Evolutionary conservation across 164 flowering plant genomes (phyloP).

Genomic region (Hamamelis virginiana): DNA sequence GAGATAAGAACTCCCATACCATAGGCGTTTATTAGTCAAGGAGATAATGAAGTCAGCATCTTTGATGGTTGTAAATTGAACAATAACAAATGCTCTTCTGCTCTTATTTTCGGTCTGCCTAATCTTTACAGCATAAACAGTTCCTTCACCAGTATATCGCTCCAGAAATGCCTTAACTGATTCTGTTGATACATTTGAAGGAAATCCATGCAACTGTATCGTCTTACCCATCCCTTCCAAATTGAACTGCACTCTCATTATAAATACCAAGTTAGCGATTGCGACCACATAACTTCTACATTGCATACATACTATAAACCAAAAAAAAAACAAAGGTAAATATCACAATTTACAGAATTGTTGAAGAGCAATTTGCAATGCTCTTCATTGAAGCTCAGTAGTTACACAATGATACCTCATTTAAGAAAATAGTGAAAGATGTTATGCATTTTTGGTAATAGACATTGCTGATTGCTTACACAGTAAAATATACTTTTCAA

Average conservation of each 20-base stretch:
- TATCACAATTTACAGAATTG: background rate
- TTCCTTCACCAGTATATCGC: slow-evolving; percentile 45
- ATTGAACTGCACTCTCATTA: slow-evolving; percentile 1
- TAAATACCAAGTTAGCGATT: slow-evolving; percentile 6
- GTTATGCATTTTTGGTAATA: no score
- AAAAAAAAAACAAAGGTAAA: background rate
- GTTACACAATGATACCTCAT: no score
- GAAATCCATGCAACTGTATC: slow-evolving; percentile 60
- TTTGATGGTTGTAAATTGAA: slow-evolving; percentile 47
- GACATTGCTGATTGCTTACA: no score
- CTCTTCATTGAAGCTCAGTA: no score
- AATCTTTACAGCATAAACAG: slow-evolving; percentile 53
- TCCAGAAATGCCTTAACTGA: slow-evolving; percentile 51
- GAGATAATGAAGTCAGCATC: slow-evolving; percentile 38
- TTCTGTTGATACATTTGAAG: slow-evolving; percentile 34
- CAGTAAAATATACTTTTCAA: no score
- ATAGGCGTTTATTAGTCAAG: slow-evolving; percentile 28
- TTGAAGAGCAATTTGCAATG: background rate
- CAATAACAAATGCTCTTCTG: slow-evolving; percentile 46
- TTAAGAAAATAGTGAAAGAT: no score
- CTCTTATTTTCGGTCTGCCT: slow-evolving; percentile 28
- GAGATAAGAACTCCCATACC: slow-evolving; percentile 44
- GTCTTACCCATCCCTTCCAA: slow-evolving; percentile 49
- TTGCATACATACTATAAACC: background rate
- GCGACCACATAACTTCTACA: background rate